Base-by-base conservation (phyloP, 2,329 filamentous ascomycete genomes). In the Colletotrichum coccodes region DNA sequence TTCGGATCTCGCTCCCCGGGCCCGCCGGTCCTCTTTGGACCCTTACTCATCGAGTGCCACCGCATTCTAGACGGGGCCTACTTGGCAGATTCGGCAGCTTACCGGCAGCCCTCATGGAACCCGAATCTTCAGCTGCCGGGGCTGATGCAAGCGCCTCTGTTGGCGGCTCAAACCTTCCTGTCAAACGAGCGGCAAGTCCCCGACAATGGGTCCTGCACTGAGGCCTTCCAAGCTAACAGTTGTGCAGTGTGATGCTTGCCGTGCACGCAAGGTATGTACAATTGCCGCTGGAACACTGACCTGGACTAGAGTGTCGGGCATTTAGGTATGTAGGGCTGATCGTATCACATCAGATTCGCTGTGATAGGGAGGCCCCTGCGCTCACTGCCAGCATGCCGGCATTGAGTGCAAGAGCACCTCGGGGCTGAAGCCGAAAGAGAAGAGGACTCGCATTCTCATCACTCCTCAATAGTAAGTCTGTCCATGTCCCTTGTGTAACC, bases 221-320 rank as follows among this genome's bases (percentile, higher is more conserved):
- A 52, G 12, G n/a, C n/a, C 21, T 12, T 34, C 50, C 6, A 16
- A 26, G 14, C 63, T 70, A 59, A 70, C n/a, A 3, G 18, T 40
- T 23, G 18, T 36, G 16, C 46, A 78, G 77, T 78, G 77, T 60
- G 77, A 78, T 70, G 74, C 76, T 60, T 78, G 77, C 58, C 75
- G 76, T 68, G 74, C 76, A 56, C 76, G 77, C 61, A 78, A 78
- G 74, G 77, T 78, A 74, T 58, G 73, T 16, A 11, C 18, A 30
- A n/a, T 6, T 16, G 11, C 11, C 36, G 11, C 36, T 8, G 11
- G 4, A 14, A 74, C 11, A n/a, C n/a, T n/a, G n/a, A n/a, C 16
- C 7, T 26, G 26, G 46, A 18, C 21, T 30, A 49, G 6, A n/a
- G 7, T 30, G 14, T 7, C 16, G 26, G 26, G 7, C 18, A 26